phyloP scores from a whole-genome alignment of 2,329 filamentous ascomycete species.

The Coniella lustricola region DNA sequence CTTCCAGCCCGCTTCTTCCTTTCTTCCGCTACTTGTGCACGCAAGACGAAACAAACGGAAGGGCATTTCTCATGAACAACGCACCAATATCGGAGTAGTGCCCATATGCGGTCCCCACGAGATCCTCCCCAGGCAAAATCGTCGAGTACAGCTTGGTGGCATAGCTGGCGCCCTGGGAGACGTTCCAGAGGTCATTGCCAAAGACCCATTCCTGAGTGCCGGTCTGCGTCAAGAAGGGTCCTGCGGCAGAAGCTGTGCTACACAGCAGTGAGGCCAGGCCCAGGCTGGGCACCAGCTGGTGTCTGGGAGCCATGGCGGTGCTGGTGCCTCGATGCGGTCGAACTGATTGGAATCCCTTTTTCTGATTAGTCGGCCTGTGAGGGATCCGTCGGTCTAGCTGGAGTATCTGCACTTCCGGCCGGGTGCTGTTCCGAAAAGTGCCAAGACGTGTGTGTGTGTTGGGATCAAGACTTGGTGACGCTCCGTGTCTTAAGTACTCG shows the following conservation, averaged over 20 bases:
- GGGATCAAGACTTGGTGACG: too few relatives aligned
- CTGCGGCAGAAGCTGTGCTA: background rate
- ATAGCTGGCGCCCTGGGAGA: slow-evolving; percentile 21
- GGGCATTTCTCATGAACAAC: background rate
- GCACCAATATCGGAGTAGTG: slow-evolving; percentile 27
- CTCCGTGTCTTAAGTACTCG: too few relatives aligned
- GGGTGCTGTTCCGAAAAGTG: background rate
- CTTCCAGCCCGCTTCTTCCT: too few relatives aligned
- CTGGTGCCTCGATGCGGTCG: background rate
- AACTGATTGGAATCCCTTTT: too few relatives aligned
- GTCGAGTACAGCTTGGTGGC: slow-evolving; percentile 14
- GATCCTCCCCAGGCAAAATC: slow-evolving; percentile 23
- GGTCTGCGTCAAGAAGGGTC: slow-evolving; percentile 23
- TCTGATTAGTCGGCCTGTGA: too few relatives aligned
- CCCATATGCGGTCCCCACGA: slow-evolving; percentile 24
- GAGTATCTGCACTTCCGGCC: too few relatives aligned
- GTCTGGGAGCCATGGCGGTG: background rate
- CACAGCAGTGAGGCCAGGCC: background rate
- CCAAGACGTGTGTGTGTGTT: too few relatives aligned
- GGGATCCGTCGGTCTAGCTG: background rate
- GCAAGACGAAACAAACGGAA: too few relatives aligned
- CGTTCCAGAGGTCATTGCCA: slow-evolving; percentile 26
- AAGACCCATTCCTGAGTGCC: slow-evolving; percentile 25
- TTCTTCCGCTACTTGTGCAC: background rate
- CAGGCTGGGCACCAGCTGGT: background rate